phyloP scores from a whole-genome alignment of 768 basidiomycete species.

The Hypholoma fasciculare region DNA sequence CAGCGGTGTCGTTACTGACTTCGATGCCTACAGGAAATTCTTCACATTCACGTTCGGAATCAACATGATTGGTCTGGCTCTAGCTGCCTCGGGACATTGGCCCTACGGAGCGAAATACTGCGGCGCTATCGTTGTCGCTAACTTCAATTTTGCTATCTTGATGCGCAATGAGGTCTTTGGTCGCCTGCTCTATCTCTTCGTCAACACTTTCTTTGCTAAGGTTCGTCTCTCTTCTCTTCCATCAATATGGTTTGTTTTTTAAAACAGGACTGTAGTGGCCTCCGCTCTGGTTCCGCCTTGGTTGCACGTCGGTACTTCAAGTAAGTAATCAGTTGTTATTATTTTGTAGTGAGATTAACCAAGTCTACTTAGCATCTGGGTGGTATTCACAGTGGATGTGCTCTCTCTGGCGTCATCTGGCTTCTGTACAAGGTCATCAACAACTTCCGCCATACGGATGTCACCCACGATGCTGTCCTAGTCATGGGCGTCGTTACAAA shows the following conservation, averaged over 20 bases:
- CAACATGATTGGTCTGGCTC: constrained; percentile 61
- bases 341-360: constrained; percentile 8
- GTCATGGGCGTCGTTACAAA: constrained; percentile 62
- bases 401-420: constrained; percentile 70
- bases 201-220: constrained; percentile 74
- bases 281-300: constrained; percentile 69
- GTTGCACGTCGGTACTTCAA: constrained; percentile 73
- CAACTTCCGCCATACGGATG: constrained; percentile 48
- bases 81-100: constrained; percentile 67
- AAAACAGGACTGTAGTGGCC: constrained; percentile 52
- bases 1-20: neutral
- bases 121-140: constrained; percentile 70
- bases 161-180: constrained; percentile 82
- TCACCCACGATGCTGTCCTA: constrained; percentile 57
- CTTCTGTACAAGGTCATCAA: constrained; percentile 61
- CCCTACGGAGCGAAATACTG: constrained; percentile 60
- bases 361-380: constrained; percentile 59
- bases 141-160: constrained; percentile 69
- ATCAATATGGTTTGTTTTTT: neutral
- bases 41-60: constrained; percentile 61
- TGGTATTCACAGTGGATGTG: constrained; percentile 79
- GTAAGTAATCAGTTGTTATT: constrained; percentile 26
- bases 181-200: constrained; percentile 61
- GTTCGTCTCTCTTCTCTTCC: constrained; percentile 28
- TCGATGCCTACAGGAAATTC: constrained; percentile 51